Evolutionary conservation across 306 rosid species (phyloP).

Genomic region (Begonia masoniana): DNA sequence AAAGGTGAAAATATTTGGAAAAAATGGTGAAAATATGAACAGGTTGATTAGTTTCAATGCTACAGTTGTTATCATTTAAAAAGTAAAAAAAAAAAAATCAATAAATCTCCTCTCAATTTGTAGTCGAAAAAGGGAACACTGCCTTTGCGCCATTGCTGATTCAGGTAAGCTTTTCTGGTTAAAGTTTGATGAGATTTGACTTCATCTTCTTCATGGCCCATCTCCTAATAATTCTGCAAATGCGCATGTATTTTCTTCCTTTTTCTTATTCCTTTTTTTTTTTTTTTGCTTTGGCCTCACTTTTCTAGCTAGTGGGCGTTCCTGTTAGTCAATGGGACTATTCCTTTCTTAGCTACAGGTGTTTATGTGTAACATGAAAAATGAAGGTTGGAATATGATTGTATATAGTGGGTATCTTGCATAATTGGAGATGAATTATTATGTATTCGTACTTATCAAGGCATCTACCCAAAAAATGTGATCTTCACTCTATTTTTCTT

Average conservation of each 20-base stretch:
- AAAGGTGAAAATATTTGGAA: too few species aligned
- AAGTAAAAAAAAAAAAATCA: slow-evolving; percentile 15
- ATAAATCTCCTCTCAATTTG: slow-evolving; percentile 17
- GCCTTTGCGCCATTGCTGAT: slow-evolving; percentile 23
- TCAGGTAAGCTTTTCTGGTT: slow-evolving; percentile 11
- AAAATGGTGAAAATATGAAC: too few species aligned
- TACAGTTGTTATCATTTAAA: too few species aligned
- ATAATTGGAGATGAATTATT: too few species aligned
- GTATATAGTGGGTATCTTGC: too few species aligned
- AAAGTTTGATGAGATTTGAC: slow-evolving; percentile 33
- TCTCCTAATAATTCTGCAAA: slow-evolving; percentile 7
- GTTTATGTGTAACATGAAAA: too few species aligned
- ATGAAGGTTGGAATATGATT: too few species aligned
- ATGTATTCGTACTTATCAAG: too few species aligned
- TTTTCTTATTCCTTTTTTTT: not conserved
- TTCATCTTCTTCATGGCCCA: slow-evolving; percentile 25
- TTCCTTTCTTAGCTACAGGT: too few species aligned
- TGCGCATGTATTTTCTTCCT: slow-evolving; percentile 14
- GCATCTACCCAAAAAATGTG: too few species aligned
- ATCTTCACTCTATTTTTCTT: too few species aligned
- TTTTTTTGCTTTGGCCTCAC: not conserved
- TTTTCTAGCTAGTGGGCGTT: not conserved
- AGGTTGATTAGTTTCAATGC: too few species aligned
- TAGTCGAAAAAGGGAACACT: slow-evolving; percentile 19
- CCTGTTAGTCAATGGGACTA: not conserved